These are phyloP conservation scores for Amorphotheca resinae DNA, from an alignment of 495 filamentous ascomycete species.

Conservation along the genomic window DNA sequence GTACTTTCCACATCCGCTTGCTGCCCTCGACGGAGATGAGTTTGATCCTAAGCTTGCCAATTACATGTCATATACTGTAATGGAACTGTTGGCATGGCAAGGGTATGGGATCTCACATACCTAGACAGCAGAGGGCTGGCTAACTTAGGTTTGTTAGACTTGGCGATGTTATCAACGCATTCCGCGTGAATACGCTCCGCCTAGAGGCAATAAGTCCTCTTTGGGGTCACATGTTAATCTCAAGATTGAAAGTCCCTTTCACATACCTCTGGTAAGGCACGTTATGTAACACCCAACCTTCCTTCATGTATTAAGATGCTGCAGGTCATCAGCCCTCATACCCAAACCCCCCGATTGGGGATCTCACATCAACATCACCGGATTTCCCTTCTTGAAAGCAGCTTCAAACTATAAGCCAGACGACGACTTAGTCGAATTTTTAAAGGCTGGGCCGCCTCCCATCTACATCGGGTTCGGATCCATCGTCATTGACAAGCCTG, in stretches of 20 bases:
- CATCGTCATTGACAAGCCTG: conserved; percentile 64
- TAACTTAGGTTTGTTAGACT: conserved; percentile 31
- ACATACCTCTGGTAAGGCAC: conserved; percentile 63
- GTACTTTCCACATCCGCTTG: conserved; percentile 40
- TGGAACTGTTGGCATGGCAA: conserved; percentile 72
- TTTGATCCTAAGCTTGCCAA: conserved; percentile 46
- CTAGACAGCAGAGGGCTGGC: conserved; percentile 1
- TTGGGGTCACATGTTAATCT: conserved; percentile 51
- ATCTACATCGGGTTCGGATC: conserved; percentile 76
- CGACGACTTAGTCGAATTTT: conserved; percentile 46
- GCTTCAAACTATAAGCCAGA: conserved; percentile 50
- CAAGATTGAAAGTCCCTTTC: conserved; percentile 52
- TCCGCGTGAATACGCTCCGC: conserved; percentile 48
- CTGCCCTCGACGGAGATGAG: conserved; percentile 37
- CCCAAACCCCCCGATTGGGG: conserved; percentile 72
- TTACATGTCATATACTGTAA: conserved; percentile 58
- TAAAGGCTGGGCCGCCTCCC: conserved; percentile 53
- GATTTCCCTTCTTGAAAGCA: conserved; percentile 59
- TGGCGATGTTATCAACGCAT: conserved; percentile 44
- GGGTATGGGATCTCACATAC: conserved; percentile 25
- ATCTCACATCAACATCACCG: conserved; percentile 52
- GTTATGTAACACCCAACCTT: conserved; percentile 1
- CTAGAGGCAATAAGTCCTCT: conserved; percentile 53
- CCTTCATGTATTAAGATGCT: not conserved
- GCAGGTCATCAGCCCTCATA: conserved; percentile 58